These are phyloP conservation scores for Ganoderma boninense DNA, from an alignment of 1,284 basidiomycete genomes.

Conservation along the genomic window DNA sequence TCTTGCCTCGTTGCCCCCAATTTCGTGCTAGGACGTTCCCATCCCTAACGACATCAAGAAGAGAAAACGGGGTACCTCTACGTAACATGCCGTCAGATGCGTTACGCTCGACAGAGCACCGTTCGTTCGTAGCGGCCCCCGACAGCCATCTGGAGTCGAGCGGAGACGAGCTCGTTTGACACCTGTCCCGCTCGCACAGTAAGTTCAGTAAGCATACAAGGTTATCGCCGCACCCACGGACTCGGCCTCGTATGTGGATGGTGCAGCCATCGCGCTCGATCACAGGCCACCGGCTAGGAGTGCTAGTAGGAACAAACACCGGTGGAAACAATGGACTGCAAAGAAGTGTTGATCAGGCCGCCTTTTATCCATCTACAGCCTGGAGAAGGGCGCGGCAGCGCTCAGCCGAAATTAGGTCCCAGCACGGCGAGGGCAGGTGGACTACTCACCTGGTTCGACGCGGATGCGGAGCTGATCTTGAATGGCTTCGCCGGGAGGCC, in stretches of 20 bases:
- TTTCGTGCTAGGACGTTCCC: neutral
- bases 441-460: neutral
- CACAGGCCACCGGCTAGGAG: neutral
- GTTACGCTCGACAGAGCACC: neutral
- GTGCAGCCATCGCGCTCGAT: neutral
- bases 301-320: neutral
- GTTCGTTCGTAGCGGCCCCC: neutral
- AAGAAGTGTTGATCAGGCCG: neutral
- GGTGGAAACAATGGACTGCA: neutral
- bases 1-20: neutral
- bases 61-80: neutral
- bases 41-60: constrained; percentile 1
- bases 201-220: neutral
- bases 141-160: neutral
- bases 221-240: neutral
- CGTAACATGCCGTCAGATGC: constrained; percentile 1
- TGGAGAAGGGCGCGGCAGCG: neutral
- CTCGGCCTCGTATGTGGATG: neutral
- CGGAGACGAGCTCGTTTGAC: neutral
- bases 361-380: neutral
- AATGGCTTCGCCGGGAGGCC: neutral
- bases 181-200: constrained; percentile 4
- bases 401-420: neutral
- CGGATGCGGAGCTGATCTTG: neutral
- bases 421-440: constrained; percentile 5